phyloP scores from a whole-genome alignment of 1,139 yeast species.

The Kodamaea fungicola region DNA sequence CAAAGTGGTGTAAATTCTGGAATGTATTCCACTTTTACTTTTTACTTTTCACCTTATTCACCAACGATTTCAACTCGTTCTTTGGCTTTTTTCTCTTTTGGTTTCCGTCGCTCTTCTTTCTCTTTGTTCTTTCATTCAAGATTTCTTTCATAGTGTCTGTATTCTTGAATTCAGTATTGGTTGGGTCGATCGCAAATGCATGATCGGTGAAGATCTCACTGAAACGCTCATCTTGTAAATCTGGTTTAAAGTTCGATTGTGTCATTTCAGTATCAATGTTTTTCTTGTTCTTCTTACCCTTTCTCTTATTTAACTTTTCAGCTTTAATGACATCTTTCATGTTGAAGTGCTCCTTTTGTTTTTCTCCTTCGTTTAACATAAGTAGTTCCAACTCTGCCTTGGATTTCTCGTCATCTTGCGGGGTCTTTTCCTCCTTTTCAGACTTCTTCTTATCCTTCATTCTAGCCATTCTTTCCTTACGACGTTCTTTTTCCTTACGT shows the following conservation, averaged over 20 bases:
- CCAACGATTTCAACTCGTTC: constrained; percentile 19
- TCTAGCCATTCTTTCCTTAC: constrained; percentile 74
- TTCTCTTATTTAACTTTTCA: constrained; percentile 61
- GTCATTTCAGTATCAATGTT: constrained; percentile 38
- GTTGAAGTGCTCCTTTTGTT: constrained; percentile 60
- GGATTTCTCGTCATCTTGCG: constrained; percentile 36
- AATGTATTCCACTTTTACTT: constrained; percentile 2
- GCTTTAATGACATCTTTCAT: constrained; percentile 76
- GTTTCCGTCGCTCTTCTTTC: constrained; percentile 28
- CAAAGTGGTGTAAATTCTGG: background rate
- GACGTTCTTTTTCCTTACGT: constrained; percentile 90
- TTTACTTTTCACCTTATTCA: constrained; percentile 22
- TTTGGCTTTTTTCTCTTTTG: constrained; percentile 8
- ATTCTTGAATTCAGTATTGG: constrained; percentile 82
- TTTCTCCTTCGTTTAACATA: constrained; percentile 53
- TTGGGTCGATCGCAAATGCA: constrained; percentile 89
- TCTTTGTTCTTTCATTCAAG: constrained; percentile 67
- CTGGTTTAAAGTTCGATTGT: constrained; percentile 67
- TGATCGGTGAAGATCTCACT: constrained; percentile 82
- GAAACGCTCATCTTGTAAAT: constrained; percentile 81
- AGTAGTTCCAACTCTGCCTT: constrained; percentile 74
- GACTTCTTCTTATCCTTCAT: constrained; percentile 54
- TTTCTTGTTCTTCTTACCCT: constrained; percentile 41
- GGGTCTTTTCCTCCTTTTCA: constrained; percentile 31
- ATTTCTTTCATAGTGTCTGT: constrained; percentile 85